Evolutionary conservation across 305 asterid genomes (phyloP).

Genomic region (Andrographis paniculata): DNA sequence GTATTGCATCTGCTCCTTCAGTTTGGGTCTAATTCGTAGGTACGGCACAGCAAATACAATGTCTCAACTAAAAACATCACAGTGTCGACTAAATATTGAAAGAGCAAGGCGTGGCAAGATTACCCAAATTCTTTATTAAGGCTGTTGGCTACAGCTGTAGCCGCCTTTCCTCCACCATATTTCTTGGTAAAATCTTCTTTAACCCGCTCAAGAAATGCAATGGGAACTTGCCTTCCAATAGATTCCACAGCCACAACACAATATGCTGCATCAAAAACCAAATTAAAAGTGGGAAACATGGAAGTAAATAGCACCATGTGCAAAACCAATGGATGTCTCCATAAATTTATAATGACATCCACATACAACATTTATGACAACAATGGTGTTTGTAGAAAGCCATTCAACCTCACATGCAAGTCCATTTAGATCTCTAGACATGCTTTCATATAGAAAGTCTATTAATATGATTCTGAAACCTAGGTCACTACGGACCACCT

Average conservation of each 20-base stretch:
- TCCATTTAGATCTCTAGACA: too few relatives aligned
- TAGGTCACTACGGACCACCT: not conserved
- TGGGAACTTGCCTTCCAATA: constrained; percentile 75
- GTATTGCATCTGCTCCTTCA: constrained; percentile 88
- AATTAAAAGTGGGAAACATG: not conserved
- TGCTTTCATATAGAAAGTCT: too few relatives aligned
- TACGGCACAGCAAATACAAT: not conserved
- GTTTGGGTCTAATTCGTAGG: constrained; percentile 41
- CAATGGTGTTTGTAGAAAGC: too few relatives aligned
- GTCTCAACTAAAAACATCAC: constrained; percentile 7
- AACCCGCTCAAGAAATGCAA: constrained; percentile 68
- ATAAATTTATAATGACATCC: too few relatives aligned
- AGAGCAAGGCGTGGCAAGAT: constrained; percentile 2
- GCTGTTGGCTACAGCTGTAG: constrained; percentile 75
- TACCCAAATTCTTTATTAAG: constrained; percentile 82
- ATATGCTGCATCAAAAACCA: constrained; percentile 39
- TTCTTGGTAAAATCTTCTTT: constrained; percentile 80
- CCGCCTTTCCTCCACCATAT: constrained; percentile 82
- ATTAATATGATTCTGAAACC: not conserved
- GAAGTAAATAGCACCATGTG: not conserved
- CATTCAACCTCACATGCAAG: too few relatives aligned
- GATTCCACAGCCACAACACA: constrained; percentile 87
- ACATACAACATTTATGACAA: too few relatives aligned
- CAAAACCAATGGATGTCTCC: too few relatives aligned
- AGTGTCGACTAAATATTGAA: not conserved